phyloP scores from a whole-genome alignment of 345 rosid genomes.

The Eucalyptus sp. region DNA sequence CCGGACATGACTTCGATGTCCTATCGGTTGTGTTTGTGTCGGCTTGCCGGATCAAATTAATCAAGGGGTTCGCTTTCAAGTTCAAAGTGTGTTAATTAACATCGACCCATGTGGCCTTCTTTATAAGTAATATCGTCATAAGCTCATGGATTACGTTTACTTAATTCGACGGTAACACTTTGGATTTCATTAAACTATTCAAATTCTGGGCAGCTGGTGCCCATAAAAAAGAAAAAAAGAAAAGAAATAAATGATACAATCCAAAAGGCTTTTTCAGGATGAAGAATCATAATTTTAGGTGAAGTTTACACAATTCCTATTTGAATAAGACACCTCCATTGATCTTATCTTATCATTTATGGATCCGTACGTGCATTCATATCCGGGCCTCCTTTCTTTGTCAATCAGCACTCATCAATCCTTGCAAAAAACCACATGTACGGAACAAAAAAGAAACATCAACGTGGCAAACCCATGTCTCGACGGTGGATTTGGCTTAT shows the following conservation, averaged over 20 bases:
- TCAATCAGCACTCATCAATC: not conserved
- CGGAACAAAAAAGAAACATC: not conserved
- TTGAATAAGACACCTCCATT: not conserved
- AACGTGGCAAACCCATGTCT: not conserved
- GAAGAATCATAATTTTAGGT: not conserved
- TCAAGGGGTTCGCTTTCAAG: not conserved
- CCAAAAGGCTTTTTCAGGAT: not conserved
- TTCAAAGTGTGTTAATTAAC: not conserved
- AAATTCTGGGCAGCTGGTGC: not conserved
- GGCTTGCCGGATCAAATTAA: not conserved
- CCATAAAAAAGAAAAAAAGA: not conserved
- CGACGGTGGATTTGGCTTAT: not conserved
- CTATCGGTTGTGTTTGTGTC: not conserved
- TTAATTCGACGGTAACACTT: not conserved
- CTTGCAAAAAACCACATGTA: not conserved
- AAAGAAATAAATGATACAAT: not conserved
- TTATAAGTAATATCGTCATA: not conserved
- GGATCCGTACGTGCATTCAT: not conserved
- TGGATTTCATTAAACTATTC: not conserved
- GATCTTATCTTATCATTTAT: not conserved
- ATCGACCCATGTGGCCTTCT: not conserved
- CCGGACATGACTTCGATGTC: not conserved
- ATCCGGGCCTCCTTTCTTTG: not conserved
- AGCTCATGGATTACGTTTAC: not conserved
- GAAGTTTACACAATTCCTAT: not conserved